These are phyloP conservation scores for Bombardia bombarda DNA, from an alignment of 495 filamentous ascomycete genomes.

Conservation along the genomic window DNA sequence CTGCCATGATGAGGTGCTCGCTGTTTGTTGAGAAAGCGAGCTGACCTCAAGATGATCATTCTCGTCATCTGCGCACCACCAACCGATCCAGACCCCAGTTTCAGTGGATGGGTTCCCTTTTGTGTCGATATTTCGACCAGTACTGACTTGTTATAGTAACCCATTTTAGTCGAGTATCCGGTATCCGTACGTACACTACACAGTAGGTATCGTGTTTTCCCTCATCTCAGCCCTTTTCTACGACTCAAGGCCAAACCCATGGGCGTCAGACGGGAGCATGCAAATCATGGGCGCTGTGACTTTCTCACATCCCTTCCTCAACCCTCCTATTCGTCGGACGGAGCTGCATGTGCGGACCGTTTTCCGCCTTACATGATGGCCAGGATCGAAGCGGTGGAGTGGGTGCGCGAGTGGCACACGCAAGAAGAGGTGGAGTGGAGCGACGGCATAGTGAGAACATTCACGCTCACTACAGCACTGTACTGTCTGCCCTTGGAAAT, in stretches of 20 bases:
- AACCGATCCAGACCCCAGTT: too few species aligned
- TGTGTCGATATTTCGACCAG: not conserved
- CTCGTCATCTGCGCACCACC: constrained; percentile 1
- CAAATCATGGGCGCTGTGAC: constrained; percentile 27
- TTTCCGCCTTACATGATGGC: constrained; percentile 33
- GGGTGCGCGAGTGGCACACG: constrained; percentile 6
- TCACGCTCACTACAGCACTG: too few species aligned
- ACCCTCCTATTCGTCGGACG: constrained; percentile 24
- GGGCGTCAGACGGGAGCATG: constrained; percentile 23
- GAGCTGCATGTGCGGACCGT: constrained; percentile 34
- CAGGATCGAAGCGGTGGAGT: constrained; percentile 20
- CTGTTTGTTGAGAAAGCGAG: constrained; percentile 8
- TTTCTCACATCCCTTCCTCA: constrained; percentile 12
- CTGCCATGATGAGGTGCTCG: constrained; percentile 17
- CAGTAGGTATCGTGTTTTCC: too few species aligned
- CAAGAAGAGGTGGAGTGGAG: too few species aligned
- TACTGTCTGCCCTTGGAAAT: too few species aligned
- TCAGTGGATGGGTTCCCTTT: constrained; percentile 7
- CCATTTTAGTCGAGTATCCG: too few species aligned
- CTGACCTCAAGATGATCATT: constrained; percentile 15
- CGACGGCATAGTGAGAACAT: too few species aligned
- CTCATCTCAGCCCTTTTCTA: not conserved
- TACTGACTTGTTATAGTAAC: too few species aligned
- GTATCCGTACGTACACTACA: too few species aligned
- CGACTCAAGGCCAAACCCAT: constrained; percentile 5